Percentiles rank a stretch among this genome's conserved stretches.
These are phyloP conservation scores for Pichia sp. DNA, from an alignment of 1,139 yeast genomes.

Conservation along the genomic window DNA sequence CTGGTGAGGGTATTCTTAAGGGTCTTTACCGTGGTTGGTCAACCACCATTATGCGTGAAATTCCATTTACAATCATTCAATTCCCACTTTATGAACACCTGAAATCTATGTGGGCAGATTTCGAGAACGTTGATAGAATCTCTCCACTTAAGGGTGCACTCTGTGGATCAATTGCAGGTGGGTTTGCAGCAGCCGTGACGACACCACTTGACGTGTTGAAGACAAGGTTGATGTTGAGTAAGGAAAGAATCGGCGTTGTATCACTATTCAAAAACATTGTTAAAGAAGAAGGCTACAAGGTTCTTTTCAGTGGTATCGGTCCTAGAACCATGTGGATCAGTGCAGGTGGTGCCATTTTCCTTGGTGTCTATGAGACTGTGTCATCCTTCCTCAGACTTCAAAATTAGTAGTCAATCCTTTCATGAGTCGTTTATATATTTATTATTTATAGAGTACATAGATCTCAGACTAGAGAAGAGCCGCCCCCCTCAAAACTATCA, in stretches of 20 bases:
- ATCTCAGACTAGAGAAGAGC: too few relatives aligned
- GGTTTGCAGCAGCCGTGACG: slow-evolving; percentile 86
- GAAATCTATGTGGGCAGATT: slow-evolving; percentile 49
- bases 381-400: slow-evolving; percentile 25
- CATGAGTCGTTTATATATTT: too few relatives aligned
- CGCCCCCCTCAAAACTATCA: too few relatives aligned
- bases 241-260: slow-evolving; percentile 40
- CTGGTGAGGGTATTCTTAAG: slow-evolving; percentile 69
- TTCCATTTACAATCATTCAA: slow-evolving; percentile 92
- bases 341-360: slow-evolving; percentile 95
- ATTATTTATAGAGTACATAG: too few relatives aligned
- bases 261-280: slow-evolving; percentile 42
- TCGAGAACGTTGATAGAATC: slow-evolving; percentile 32
- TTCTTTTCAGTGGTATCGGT: slow-evolving; percentile 78
- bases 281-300: slow-evolving; percentile 59
- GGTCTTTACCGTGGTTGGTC: slow-evolving; percentile 93
- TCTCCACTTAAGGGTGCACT: slow-evolving; percentile 76
- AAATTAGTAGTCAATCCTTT: too few relatives aligned
- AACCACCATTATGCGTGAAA: slow-evolving; percentile 87
- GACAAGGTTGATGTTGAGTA: slow-evolving; percentile 80
- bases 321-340: slow-evolving; percentile 97
- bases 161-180: slow-evolving; percentile 95
- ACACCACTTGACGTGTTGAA: slow-evolving; percentile 92
- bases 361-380: slow-evolving; percentile 86
- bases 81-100: slow-evolving; percentile 87